A percentile compares a stretch with the other conserved stretches of the same genome.
phyloP scores from a whole-genome alignment of 78 protist genomes.

The Dictyostelium citrinum region DNA sequence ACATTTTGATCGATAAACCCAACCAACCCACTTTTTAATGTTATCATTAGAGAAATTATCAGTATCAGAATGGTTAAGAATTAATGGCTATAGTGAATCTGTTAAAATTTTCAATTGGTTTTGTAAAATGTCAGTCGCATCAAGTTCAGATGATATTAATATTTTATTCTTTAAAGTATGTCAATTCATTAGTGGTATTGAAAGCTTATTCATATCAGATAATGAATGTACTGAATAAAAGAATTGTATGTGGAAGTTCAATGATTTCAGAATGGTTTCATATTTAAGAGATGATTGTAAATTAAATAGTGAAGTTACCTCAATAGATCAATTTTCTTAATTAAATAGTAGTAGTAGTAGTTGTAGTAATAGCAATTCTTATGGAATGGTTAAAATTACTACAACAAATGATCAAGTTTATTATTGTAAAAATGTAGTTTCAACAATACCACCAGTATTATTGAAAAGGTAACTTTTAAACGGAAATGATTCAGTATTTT shows the following conservation, averaged over 20 bases:
- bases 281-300: background rate
- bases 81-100: background rate
- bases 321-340: background rate
- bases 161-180: background rate
- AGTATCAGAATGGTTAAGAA: background rate
- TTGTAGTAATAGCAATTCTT: no score
- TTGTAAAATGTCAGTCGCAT: background rate
- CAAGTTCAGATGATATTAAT: background rate
- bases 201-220: background rate
- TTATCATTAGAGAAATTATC: background rate
- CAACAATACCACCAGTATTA: background rate
- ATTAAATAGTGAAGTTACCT: background rate
- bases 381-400: background rate
- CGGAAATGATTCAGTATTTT: conserved; percentile 16
- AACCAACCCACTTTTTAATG: no score
- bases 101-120: background rate
- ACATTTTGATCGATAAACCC: no score
- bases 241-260: background rate
- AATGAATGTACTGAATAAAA: background rate
- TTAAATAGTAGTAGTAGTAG: background rate
- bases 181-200: background rate
- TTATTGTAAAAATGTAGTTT: background rate
- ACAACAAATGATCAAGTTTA: background rate
- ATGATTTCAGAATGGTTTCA: background rate
- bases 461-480: background rate